Base-by-base conservation (phyloP, 495 filamentous ascomycete species). In the Neurospora sp. region DNA sequence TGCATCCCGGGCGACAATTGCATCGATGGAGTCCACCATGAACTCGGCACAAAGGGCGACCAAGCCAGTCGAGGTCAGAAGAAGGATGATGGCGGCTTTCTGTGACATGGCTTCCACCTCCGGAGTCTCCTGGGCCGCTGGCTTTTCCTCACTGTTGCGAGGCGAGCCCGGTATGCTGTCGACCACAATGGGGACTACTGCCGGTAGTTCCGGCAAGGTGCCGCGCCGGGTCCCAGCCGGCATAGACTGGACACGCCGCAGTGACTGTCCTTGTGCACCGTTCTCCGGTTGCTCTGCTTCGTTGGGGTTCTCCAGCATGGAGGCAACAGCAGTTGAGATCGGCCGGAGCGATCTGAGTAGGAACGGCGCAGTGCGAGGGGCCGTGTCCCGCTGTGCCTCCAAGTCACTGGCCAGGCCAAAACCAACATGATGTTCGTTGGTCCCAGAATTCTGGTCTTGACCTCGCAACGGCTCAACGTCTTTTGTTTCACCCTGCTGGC, bases 41-140 rank as follows among this genome's bases (percentile, higher is more conserved):
- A 94, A 93, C 77, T 96, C 93, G 74, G 93, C 93, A 79, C 93
- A 95, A 44, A 94, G 82, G 4, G 93, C 93, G 2, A 96, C 92
- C 2, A 96, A 84, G 20, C 79, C 90, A 5, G 93, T 96, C 0
- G 91, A 91, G n/a, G 90, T 74, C n/a, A 94, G 81, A 2, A 96
- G 87, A 72, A 94, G 85, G 39, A 93, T 77, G 5, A 95, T 80
- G 7, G 93, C 92, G 0, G 91, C 86, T 5, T 89, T 91, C 39
- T 91, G 91, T 5, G 91, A 93, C 82, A 93, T 88, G 60, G 85
- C 77, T 38, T 81, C 74, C 6, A 73, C 77, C 23, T 73, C 49
- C 40, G 44, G 70, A 80, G 72, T 86, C 84, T 18, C 54, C 14
- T 18, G 54, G 27, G 54, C 6, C 6, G 0, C 27, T 62, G 54